Base-by-base conservation (phyloP, 805 yeast species). In the Candida sphagnicola region DNA sequence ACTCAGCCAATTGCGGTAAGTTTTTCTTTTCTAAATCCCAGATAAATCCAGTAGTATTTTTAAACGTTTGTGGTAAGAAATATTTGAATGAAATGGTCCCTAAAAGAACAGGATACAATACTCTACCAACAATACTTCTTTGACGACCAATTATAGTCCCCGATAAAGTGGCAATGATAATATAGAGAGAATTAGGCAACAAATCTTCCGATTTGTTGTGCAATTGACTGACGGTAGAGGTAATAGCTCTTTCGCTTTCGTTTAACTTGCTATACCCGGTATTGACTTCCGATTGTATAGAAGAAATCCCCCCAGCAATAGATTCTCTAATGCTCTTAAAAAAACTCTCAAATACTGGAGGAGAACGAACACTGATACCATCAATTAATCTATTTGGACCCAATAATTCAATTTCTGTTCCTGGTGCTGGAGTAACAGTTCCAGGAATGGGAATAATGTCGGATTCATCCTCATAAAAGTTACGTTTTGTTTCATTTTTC, bases 141-240 rank as follows among this genome's bases (percentile, higher is more conserved):
- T 81, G 78, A 51, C 95, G 83, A 2, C 93, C 77, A 35, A 80
- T 50, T 37, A 87, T 80, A 33, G 83, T 74, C 28, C 95, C 95
- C 5, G 87, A 64, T 39, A 88, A 67, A 2, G 78, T 72, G 11
- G 87, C 89, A 19, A 86, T 75, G 8, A 78, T 54, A 28, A 88
- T 70, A 56, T 85, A 88, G 21, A 85, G 59, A 3, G 80, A 61
- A 45, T 82, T 83, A 11, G 95, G 93, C 35, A 84, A 68, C 36
- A 86, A 60, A 35, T 78, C 85, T 62, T 88, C 95, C 30, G 70
- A 61, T 48, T 67, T 76, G 43, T 75, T 70, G 56, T 82, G 88
- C 47, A 88, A 70, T 12, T 70, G 69, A 18, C 89, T 70, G 8
- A 85, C 58, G 1, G 91, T 81, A 21, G 69, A 56, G 6, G 85